A percentile compares a stretch with the other conserved stretches of the same genome.
These are phyloP conservation scores for Pulveroboletus ridleyi DNA, from an alignment of 1,284 basidiomycete genomes.

Conservation along the genomic window DNA sequence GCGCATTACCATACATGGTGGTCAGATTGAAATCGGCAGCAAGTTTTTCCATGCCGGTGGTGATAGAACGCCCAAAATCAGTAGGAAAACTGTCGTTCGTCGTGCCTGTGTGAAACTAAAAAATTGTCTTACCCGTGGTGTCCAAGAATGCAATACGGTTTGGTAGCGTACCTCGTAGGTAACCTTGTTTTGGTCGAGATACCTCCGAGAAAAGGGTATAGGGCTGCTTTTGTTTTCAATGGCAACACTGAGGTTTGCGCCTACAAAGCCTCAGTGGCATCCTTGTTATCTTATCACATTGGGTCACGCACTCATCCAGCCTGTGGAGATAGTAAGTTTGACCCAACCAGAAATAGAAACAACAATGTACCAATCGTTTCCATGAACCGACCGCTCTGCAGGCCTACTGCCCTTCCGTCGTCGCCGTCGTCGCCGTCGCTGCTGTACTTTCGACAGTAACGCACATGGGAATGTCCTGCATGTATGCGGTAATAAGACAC, in stretches of 20 bases:
- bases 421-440: too few species aligned
- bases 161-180: slow-evolving; percentile 63
- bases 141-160: neutral
- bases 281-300: slow-evolving; percentile 1
- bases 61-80: slow-evolving; percentile 53
- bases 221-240: slow-evolving; percentile 46
- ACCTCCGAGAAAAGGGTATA: slow-evolving; percentile 70
- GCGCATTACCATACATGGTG: slow-evolving; percentile 69
- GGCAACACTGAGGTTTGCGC: slow-evolving; percentile 53
- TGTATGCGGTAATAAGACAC: slow-evolving; percentile 1
- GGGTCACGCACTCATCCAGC: slow-evolving; percentile 40
- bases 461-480: slow-evolving; percentile 76
- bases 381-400: slow-evolving; percentile 88
- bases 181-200: slow-evolving; percentile 77
- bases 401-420: slow-evolving; percentile 58
- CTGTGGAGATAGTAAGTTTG: slow-evolving; percentile 19
- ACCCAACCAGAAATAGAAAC: neutral
- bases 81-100: slow-evolving; percentile 63
- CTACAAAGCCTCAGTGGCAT: slow-evolving; percentile 37
- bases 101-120: slow-evolving; percentile 61
- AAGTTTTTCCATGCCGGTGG: slow-evolving; percentile 57
- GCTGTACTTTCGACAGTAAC: slow-evolving; percentile 72
- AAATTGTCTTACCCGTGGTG: neutral
- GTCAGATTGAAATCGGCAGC: slow-evolving; percentile 59
- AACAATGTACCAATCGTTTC: slow-evolving; percentile 74